Base-by-base conservation (phyloP, 73 alveolate genomes). In the Stentor roeselii region DNA sequence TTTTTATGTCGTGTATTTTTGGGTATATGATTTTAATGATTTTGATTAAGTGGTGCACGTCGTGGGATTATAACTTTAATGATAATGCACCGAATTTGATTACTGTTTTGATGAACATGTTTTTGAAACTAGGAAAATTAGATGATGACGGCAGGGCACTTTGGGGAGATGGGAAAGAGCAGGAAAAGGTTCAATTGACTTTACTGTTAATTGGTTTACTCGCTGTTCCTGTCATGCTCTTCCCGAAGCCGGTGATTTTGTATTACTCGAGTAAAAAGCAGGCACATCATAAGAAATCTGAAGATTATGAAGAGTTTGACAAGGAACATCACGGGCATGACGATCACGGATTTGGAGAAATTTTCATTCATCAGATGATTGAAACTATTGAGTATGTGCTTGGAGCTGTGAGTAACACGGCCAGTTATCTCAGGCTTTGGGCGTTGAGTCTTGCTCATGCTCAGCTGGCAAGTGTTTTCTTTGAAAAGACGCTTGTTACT, bases 381-480 rank as follows among this genome's bases (percentile, higher is more conserved):
- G 99, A 97, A 89, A 97, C 99, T 42, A 97, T 97, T 84, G 99
- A 97, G 91, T 97, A 93, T 67, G 98, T 95, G 11, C 87, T 97
- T 35, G 99, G 99, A 4, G 90, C 99, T 60, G 92, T 97, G 50
- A 92, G 98, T 77, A 97, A 97, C 84, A 97, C 99, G 60, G 99
- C 99, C 15, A 94, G 99, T 6, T 97, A 97, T 89, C 92, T 97
- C 75, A 98, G 99, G 92, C 92, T 97, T 36, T 97, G 99, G 99
- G 99, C 99, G 11, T 93, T 97, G 76, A 89, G 98, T n/a, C 95
- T 97, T 35, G 99, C 99, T 4, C 99, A 97, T 89, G 96, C 98
- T 31, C 96, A 97, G 89, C 92, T 97, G 61, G 95, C 98, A 37
- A 94, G 95, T 75, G 99, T 97, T 27, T 97, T 97, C 95, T 92